Evolutionary conservation across 768 basidiomycete species (phyloP), one percentile per base, ranked within the genome.

Genomic region (Leccinum subgranulosum): DNA sequence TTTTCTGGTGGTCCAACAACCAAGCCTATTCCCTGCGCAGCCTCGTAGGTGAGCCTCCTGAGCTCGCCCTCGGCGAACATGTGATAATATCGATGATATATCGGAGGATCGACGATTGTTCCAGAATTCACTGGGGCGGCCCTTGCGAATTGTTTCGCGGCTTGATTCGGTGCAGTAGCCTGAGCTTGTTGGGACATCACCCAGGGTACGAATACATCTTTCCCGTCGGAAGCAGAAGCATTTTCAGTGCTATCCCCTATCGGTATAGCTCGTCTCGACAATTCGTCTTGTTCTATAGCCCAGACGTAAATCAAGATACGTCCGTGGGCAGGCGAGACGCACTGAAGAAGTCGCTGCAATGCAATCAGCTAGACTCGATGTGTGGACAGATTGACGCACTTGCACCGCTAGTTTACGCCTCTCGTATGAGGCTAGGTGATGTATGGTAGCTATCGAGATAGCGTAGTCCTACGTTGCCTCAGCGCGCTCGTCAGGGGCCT

Each of bases 391-490:
- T 33, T 9, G 41, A 66, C 74, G 31, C 60, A 91, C 94, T 80
- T 92, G 78, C 8, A 98, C 82, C 2, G 93, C 88, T 17, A 77
- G 69, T 60, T 77, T 80, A 19, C 97, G 81, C 33, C 97, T 82
- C 55, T 81, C 79, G 10, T 81, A 79, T 0, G 94, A 96, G 3
- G 94, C 86, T 6, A 99, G 80, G 72, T 99, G 97, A 66, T 99
- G 97, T 48, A 98, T 92, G 2, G 96, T 98, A 27, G 97, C 97
- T 60, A 99, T 95, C 4, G 95, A 97, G 50, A 99, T 94, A 2
- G 90, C 90, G 65, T 93, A 97, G 76, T 98, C 94, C 95, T 98
- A 63, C 19, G n/a, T 56, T 23, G 36, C 25, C 49, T 60, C 55
- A 55, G 56, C 14, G 15, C 14, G 27, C 10, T 60, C 25, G 14